Percentiles rank a stretch among this genome's conserved stretches.
Conservation (phyloP, 2,329 filamentous ascomycete genomes). For the Fusarium nelsonii region DNA sequence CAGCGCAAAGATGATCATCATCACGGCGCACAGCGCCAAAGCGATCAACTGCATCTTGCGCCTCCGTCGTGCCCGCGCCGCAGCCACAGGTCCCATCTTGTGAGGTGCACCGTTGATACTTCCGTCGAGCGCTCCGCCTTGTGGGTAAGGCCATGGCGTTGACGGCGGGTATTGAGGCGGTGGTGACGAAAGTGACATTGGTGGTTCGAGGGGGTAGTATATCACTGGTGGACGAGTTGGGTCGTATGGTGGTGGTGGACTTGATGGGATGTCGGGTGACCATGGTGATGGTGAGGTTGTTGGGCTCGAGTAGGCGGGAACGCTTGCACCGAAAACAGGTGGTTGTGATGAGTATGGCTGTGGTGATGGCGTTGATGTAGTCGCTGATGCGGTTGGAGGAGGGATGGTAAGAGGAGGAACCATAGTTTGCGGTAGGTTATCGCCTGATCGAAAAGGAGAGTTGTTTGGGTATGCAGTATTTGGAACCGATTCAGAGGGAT, state of each 20-base stretch:
- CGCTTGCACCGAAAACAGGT: constrained; percentile 7
- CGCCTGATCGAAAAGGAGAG: constrained; percentile 45
- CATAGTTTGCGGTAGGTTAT: constrained; percentile 23
- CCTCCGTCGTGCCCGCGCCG: constrained; percentile 38
- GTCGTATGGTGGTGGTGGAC: constrained; percentile 49
- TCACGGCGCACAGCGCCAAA: constrained; percentile 34
- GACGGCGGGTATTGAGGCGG: constrained; percentile 36
- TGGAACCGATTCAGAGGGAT: constrained; percentile 50
- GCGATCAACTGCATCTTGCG: constrained; percentile 44
- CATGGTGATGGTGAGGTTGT: constrained; percentile 27
- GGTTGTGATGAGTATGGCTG: constrained; percentile 36
- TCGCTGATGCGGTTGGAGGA: constrained; percentile 7
- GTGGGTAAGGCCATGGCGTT: constrained; percentile 38
- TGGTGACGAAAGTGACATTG: constrained; percentile 19
- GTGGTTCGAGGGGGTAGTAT: constrained; percentile 41
- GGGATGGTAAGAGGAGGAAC: constrained; percentile 8
- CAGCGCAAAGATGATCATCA: constrained; percentile 46
- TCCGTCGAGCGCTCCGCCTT: constrained; percentile 30
- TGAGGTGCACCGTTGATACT: constrained; percentile 30
- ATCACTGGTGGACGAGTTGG: constrained; percentile 45
- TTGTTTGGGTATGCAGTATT: constrained; percentile 51
- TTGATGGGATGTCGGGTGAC: constrained; percentile 36
- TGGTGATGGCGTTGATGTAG: constrained; percentile 17
- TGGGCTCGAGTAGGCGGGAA: constrained; percentile 31
- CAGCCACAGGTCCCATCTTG: constrained; percentile 45